phyloP scores from a whole-genome alignment of 108 stramenopile species.

The Schizochytrium sp. region DNA sequence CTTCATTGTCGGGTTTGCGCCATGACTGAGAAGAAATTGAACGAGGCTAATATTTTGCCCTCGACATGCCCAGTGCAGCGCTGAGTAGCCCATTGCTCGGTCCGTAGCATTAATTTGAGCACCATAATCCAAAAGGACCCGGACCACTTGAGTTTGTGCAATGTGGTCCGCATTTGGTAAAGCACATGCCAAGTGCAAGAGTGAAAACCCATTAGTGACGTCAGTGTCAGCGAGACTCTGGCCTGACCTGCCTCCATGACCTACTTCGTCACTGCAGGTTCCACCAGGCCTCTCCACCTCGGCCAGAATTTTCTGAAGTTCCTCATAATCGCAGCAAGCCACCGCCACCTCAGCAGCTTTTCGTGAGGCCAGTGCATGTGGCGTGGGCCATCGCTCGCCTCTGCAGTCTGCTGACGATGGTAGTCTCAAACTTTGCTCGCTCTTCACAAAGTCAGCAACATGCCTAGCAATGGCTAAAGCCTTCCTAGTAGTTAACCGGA shows the following conservation, averaged over 20 bases:
- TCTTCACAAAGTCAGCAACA: too few species aligned
- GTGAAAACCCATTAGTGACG: neutral
- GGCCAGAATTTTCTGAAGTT: neutral
- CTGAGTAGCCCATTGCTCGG: neutral
- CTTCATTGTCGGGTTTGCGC: neutral
- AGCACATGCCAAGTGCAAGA: neutral
- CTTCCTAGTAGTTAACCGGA: too few species aligned
- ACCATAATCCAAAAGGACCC: neutral
- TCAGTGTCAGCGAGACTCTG: neutral
- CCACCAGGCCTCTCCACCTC: neutral
- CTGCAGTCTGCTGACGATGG: neutral
- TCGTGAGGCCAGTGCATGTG: neutral
- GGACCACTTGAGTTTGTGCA: neutral
- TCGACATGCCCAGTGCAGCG: slow-evolving; percentile 5
- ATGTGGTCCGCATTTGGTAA: neutral
- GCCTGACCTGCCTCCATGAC: neutral
- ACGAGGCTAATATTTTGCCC: neutral
- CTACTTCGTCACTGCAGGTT: neutral
- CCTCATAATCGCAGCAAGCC: neutral
- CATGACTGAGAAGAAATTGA: neutral
- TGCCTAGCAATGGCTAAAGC: too few species aligned
- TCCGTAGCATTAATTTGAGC: neutral
- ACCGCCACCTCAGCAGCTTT: neutral
- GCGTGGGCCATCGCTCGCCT: neutral
- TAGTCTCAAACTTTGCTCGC: too few species aligned